Conservation (phyloP, 2,329 filamentous ascomycete genomes). For the Rosellinia necatrix region DNA sequence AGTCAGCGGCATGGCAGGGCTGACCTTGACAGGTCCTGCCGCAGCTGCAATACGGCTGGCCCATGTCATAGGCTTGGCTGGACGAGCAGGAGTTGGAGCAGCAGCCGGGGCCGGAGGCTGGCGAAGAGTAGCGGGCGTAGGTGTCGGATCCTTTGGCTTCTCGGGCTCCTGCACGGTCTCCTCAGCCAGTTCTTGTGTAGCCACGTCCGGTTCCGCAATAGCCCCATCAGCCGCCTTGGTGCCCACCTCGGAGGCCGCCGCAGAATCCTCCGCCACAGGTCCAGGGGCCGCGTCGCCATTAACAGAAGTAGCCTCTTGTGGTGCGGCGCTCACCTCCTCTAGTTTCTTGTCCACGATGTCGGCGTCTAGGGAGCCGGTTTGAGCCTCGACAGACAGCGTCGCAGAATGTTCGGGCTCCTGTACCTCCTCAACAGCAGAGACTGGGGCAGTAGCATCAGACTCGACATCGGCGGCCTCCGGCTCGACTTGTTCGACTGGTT, state of each 20-base stretch:
- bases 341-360: constrained; percentile 74
- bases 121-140: constrained; percentile 57
- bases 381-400: constrained; percentile 44
- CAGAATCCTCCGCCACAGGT: constrained; percentile 40
- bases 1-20: constrained; percentile 57
- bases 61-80: constrained; percentile 73
- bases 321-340: constrained; percentile 59
- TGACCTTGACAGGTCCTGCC: constrained; percentile 47
- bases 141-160: constrained; percentile 67
- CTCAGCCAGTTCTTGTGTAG: constrained; percentile 56
- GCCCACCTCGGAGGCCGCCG: constrained; percentile 38
- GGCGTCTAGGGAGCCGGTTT: constrained; percentile 44
- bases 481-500: constrained; percentile 53
- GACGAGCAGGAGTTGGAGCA: constrained; percentile 55
- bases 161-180: constrained; percentile 63
- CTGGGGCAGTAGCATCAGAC: constrained; percentile 38
- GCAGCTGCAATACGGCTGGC: constrained; percentile 70
- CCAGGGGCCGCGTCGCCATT: constrained; percentile 48
- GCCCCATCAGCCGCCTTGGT: constrained; percentile 35
- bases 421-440: constrained; percentile 36
- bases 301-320: constrained; percentile 46
- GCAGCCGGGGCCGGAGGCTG: constrained; percentile 57
- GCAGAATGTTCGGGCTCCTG: constrained; percentile 42
- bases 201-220: constrained; percentile 55
- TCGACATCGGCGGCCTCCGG: constrained; percentile 33